Evolutionary conservation across 176 grass and related monocot genomes (phyloP), one percentile per base, ranked within the genome.

Genomic region (maize (Zea mays)): DNA sequence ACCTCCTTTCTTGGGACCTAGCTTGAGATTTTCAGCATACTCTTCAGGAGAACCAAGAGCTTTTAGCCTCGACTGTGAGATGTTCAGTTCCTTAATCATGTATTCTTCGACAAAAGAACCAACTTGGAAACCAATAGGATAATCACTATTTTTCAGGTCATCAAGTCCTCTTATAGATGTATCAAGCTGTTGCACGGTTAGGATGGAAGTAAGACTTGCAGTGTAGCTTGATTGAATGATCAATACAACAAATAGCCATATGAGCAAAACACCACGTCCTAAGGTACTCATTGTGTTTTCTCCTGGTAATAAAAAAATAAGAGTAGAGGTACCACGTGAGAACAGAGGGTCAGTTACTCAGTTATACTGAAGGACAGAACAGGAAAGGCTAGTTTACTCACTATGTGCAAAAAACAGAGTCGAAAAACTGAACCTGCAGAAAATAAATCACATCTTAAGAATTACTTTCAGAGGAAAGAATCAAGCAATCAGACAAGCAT

Each of bases 401-500:
- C 95, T 90, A n/a, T 94, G 95, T 82, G 91, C 87, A 82, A 92
- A 98, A 91, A 98, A 98, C 59, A 98, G 75, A 61, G 95, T 98
- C 0, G 95, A 98, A 85, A 98, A 94, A 70, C 91, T 94, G 87
- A 98, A 98, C 95, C 95, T 98, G 91, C 83, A 90, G 80, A 69
- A 3, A 59, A 58, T 40, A 14, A 77, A 55, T 71, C 8, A 60
- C 63, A 76, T 59, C 79, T 80, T 42, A n/a, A 76, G 76, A 55
- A 50, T 50, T 48, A 55, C 74, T 51, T 72, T 80, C 17, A 84
- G 41, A 35, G 7, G 46, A 65, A 71, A 79, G 34, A 90, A 63
- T 68, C 69, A 48, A 10, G 1, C 1, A 37, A 61, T 38, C 7
- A 83, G 11, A 45, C 27, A 10, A 78, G 48, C 33, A 76, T 74